Evolutionary conservation across 139 green algal species (phyloP).

Genomic region (Chloropicon primus): DNA sequence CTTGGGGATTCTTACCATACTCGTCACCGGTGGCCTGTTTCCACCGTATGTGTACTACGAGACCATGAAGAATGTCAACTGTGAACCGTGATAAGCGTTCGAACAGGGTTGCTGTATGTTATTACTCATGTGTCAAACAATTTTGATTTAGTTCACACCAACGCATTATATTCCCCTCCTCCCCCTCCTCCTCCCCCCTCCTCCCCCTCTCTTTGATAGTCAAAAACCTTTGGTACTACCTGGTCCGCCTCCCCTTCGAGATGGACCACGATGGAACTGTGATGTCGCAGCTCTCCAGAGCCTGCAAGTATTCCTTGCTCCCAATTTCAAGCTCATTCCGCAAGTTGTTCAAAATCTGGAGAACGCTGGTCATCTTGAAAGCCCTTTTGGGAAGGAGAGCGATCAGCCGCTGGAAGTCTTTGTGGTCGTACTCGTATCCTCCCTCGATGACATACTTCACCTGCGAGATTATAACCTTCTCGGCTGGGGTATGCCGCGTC

Average conservation of each 20-base stretch:
- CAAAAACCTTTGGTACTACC: no score
- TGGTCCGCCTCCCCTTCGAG: neutral
- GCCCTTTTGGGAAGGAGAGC: neutral
- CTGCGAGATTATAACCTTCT: neutral
- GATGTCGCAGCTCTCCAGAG: neutral
- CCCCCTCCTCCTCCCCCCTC: neutral
- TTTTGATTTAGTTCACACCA: no score
- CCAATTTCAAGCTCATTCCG: neutral
- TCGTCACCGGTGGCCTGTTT: neutral
- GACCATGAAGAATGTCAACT: neutral
- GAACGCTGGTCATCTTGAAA: neutral
- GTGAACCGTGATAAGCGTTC: no score
- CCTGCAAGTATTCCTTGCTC: neutral
- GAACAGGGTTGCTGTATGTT: no score
- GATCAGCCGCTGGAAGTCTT: neutral
- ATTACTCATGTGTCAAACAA: no score
- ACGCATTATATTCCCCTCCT: no score
- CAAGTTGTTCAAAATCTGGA: neutral
- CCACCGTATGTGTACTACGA: neutral
- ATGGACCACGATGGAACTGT: neutral
- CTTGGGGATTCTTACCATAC: slow-evolving; percentile 4
- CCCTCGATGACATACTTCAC: neutral
- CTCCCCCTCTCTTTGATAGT: neutral
- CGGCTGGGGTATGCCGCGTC: neutral
- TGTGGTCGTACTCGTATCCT: neutral